Evolutionary conservation across 1,284 basidiomycete species (phyloP).

Genomic region (Irpex sp.): DNA sequence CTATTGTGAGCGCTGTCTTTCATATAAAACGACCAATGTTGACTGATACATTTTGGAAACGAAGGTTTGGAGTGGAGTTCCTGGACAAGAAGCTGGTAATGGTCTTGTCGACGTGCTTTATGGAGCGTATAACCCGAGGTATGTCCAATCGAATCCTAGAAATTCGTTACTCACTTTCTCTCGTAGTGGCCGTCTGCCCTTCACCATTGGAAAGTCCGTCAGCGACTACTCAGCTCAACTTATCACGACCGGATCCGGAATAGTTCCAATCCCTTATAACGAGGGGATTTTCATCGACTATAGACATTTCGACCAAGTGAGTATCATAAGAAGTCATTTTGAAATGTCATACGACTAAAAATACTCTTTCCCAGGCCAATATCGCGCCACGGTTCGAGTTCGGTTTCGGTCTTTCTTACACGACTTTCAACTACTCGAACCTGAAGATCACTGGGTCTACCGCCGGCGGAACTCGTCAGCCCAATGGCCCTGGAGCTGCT

Average conservation of each 20-base stretch:
- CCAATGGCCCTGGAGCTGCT: slow-evolving; percentile 50
- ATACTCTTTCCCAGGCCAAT: slow-evolving; percentile 46
- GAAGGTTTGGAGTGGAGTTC: slow-evolving; percentile 57
- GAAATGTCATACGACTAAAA: too few species aligned
- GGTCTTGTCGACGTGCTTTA: slow-evolving; percentile 70
- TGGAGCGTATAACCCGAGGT: slow-evolving; percentile 75
- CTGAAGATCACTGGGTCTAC: slow-evolving; percentile 51
- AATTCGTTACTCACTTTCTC: background rate
- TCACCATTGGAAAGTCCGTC: slow-evolving; percentile 49
- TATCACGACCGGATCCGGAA: slow-evolving; percentile 44
- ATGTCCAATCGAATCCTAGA: slow-evolving; percentile 18
- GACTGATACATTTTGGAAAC: too few species aligned
- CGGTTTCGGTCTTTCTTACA: slow-evolving; percentile 61
- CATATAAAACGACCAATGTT: too few species aligned
- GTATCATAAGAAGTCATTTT: slow-evolving; percentile 34
- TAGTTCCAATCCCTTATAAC: slow-evolving; percentile 48
- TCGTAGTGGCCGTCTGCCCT: slow-evolving; percentile 54
- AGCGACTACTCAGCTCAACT: slow-evolving; percentile 54
- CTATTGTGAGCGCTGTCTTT: slow-evolving; percentile 8
- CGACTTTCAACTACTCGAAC: slow-evolving; percentile 58
- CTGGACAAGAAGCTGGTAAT: slow-evolving; percentile 84
- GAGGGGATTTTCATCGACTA: slow-evolving; percentile 76
- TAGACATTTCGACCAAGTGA: slow-evolving; percentile 63
- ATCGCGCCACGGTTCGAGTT: slow-evolving; percentile 74
- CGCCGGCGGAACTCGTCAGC: slow-evolving; percentile 45